These are phyloP conservation scores for Vigna hirtella DNA, from an alignment of 306 rosid species.

Conservation along the genomic window DNA sequence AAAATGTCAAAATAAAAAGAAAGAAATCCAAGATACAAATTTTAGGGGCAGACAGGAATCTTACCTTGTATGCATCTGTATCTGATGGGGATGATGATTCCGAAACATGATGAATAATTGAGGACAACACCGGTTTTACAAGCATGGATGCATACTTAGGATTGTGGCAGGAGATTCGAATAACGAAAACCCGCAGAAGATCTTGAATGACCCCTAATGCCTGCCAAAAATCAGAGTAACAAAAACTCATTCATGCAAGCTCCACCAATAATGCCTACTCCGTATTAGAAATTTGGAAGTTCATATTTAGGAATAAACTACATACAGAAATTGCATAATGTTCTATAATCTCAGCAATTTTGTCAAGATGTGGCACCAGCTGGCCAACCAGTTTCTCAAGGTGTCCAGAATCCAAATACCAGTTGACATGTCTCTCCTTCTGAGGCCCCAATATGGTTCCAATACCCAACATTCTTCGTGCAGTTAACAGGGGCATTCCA, in stretches of 20 bases:
- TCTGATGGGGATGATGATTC: constrained; percentile 66
- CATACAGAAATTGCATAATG: constrained; percentile 95
- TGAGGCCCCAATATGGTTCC: constrained; percentile 84
- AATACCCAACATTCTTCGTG: constrained; percentile 83
- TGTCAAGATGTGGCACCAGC: constrained; percentile 76
- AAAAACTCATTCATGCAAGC: constrained; percentile 31
- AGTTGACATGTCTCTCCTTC: constrained; percentile 78
- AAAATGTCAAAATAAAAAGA: constrained; percentile 23
- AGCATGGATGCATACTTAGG: constrained; percentile 68
- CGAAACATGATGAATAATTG: constrained; percentile 61
- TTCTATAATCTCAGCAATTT: constrained; percentile 83
- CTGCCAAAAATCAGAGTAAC: constrained; percentile 53
- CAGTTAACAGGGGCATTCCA: constrained; percentile 89
- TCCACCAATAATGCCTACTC: constrained; percentile 26
- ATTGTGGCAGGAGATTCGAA: constrained; percentile 74
- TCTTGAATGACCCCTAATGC: constrained; percentile 88
- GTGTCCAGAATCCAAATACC: constrained; percentile 85
- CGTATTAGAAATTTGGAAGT: constrained; percentile 33
- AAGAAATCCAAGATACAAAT: constrained; percentile 22
- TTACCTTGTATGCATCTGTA: constrained; percentile 77
- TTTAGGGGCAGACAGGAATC: constrained; percentile 28
- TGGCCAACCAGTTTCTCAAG: constrained; percentile 82
- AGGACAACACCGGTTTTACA: constrained; percentile 69
- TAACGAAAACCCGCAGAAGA: constrained; percentile 81
- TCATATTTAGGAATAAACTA: constrained; percentile 45